Percentiles rank a stretch among this genome's conserved stretches.
These are phyloP conservation scores for Arabidopsis hybrid DNA, from an alignment of 441 rosid species.

Conservation along the genomic window DNA sequence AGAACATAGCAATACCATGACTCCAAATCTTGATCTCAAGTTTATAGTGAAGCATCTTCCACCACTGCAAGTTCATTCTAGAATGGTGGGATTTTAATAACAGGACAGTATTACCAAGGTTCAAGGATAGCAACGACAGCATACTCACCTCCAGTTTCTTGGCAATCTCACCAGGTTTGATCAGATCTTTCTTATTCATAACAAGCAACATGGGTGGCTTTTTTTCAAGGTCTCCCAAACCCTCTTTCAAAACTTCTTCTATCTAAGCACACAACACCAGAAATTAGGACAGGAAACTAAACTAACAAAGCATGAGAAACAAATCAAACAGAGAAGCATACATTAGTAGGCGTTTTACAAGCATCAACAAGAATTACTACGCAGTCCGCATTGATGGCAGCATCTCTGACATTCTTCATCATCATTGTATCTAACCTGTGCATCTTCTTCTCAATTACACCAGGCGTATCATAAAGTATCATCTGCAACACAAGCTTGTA, in stretches of 20 bases:
- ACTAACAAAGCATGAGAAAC: conserved; percentile 7
- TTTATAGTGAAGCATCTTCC: conserved; percentile 37
- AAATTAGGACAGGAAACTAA: conserved; percentile 21
- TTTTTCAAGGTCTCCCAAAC: conserved; percentile 59
- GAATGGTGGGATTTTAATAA: conserved; percentile 29
- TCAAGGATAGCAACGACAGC: not conserved
- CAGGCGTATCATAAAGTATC: conserved; percentile 94
- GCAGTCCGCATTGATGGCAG: conserved; percentile 88
- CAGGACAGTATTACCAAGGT: conserved; percentile 7
- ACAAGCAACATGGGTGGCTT: conserved; percentile 79
- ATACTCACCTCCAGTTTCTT: conserved; percentile 81
- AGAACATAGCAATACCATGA: conserved; percentile 36
- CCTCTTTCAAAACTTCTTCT: conserved; percentile 83
- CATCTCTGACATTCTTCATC: conserved; percentile 96
- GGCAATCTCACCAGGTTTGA: conserved; percentile 97
- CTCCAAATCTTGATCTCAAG: conserved; percentile 22
- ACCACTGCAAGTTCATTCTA: conserved; percentile 36
- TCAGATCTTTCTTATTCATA: conserved; percentile 89
- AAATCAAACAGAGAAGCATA: conserved; percentile 49
- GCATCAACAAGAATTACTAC: conserved; percentile 88
- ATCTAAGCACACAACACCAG: conserved; percentile 56
- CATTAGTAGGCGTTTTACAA: conserved; percentile 73
- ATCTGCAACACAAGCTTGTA: conserved; percentile 56
- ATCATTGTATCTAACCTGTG: conserved; percentile 97
- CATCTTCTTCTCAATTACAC: conserved; percentile 94